Evolutionary conservation across 306 rosid species (phyloP), one percentile per base, ranked within the genome.

Genomic region (Astragalus membranaceus): DNA sequence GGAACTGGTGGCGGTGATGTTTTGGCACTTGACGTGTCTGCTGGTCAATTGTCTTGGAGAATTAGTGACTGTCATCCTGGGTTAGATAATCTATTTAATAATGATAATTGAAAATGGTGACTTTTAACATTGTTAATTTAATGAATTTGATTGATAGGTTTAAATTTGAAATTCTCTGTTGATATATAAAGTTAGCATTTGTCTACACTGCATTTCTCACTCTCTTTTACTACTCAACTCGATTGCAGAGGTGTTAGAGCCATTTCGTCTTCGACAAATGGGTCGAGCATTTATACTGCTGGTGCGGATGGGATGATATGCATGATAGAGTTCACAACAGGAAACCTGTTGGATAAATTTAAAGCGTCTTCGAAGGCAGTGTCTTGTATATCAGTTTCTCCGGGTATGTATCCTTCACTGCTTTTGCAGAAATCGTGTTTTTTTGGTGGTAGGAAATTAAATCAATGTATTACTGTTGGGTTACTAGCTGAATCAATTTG

Each of bases 1-100:
- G 99, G 99, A 81, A 94, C 96, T 2, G 99, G 96, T 49, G 80
- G 96, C 32, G 99, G 97, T 33, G 96, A 94, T 72, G 83, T 94
- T 58, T 72, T 94, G 64, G 97, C 97, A 46, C 87, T 90, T 52
- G 89, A 91, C 23, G 97, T 88, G 11, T 65, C 89, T 52, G 92
- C 92, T 69, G 97, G 95, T 69, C 89, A 88, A 35, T 84, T 84
- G 83, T 78, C 78, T 80, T 94, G 99, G 99, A 84, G 84, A 69
- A 62, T 83, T 43, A 85, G 73, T 51, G 95, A 94, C 49, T 91
- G 97, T 81, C 99, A 94, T 83, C 87, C 96, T 35, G 99, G 99
- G 99, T 94, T 56, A 75, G 89, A 42, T 50, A 23, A 52, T 43
- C 17, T 3, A 20, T 12, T 20, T 20, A 20, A 53, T 17, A 14